phyloP scores from a whole-genome alignment of 1,284 basidiomycete genomes.

The Rhodotorula sp. region DNA sequence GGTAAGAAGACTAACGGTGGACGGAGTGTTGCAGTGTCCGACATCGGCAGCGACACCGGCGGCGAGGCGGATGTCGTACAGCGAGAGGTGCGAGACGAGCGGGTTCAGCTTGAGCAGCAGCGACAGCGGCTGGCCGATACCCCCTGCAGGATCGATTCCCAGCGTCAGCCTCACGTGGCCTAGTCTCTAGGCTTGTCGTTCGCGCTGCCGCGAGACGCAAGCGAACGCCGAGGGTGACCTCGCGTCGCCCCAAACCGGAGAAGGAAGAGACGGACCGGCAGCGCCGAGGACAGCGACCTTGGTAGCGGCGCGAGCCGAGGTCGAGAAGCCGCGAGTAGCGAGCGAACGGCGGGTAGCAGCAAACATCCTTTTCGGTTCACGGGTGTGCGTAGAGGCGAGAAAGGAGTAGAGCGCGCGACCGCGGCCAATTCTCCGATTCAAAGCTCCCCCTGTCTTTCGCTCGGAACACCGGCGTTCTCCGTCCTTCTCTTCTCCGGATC shows the following conservation, averaged over 20 bases:
- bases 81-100: constrained; percentile 61
- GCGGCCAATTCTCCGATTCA: neutral
- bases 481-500: too few relatives aligned
- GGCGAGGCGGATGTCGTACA: constrained; percentile 89
- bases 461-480: too few relatives aligned
- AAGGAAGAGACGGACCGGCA: constrained; percentile 56
- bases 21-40: constrained; percentile 85
- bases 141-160: neutral
- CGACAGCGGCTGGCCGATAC: constrained; percentile 65
- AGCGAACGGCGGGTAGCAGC: neutral
- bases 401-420: neutral
- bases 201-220: too few relatives aligned
- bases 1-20: constrained; percentile 50
- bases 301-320: constrained; percentile 66
- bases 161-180: neutral
- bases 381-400: neutral
- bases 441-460: too few relatives aligned
- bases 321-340: constrained; percentile 66
- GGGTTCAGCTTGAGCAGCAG: constrained; percentile 83
- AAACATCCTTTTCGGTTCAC: neutral
- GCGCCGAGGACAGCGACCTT: constrained; percentile 90
- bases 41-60: constrained; percentile 91
- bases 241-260: neutral
- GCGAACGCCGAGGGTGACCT: neutral
- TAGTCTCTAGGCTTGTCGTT: too few relatives aligned